Percentiles rank a stretch among this genome's conserved stretches.
Evolutionary conservation across 441 rosid genomes (phyloP).

Genomic region (Mallotus japonicus): DNA sequence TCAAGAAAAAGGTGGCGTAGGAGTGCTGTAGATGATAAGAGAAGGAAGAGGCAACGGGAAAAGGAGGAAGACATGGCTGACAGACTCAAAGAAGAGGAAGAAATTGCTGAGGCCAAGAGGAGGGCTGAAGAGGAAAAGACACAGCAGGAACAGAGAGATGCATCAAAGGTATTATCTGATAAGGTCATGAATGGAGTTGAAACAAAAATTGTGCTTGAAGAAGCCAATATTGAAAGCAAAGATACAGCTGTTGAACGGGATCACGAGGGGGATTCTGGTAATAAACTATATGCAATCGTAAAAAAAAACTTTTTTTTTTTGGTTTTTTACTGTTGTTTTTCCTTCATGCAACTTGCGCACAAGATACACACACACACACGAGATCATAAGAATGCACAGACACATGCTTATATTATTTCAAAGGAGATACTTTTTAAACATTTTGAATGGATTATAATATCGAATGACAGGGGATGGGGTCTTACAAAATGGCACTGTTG

Average conservation of each 20-base stretch:
- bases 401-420: not conserved
- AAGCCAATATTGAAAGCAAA: constrained; percentile 37
- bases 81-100: constrained; percentile 76
- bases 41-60: constrained; percentile 71
- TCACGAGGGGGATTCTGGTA: constrained; percentile 35
- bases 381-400: not conserved
- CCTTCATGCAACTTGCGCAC: too few species aligned
- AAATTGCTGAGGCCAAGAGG: constrained; percentile 75
- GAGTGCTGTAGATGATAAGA: constrained; percentile 68
- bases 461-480: constrained; percentile 43
- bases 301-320: not conserved
- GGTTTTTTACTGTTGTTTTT: not conserved
- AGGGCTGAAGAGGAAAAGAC: constrained; percentile 77
- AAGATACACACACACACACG: not conserved
- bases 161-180: constrained; percentile 51
- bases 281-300: constrained; percentile 34
- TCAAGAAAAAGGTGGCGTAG: constrained; percentile 84
- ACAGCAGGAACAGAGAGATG: constrained; percentile 65
- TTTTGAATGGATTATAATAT: constrained; percentile 13
- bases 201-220: constrained; percentile 34
- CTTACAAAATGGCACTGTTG: constrained; percentile 56
- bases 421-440: not conserved
- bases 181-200: constrained; percentile 47
- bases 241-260: constrained; percentile 38
- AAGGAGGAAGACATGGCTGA: constrained; percentile 86